phyloP scores from a whole-genome alignment of 1,284 basidiomycete genomes.

The Cystobasidiaceae sp. region DNA sequence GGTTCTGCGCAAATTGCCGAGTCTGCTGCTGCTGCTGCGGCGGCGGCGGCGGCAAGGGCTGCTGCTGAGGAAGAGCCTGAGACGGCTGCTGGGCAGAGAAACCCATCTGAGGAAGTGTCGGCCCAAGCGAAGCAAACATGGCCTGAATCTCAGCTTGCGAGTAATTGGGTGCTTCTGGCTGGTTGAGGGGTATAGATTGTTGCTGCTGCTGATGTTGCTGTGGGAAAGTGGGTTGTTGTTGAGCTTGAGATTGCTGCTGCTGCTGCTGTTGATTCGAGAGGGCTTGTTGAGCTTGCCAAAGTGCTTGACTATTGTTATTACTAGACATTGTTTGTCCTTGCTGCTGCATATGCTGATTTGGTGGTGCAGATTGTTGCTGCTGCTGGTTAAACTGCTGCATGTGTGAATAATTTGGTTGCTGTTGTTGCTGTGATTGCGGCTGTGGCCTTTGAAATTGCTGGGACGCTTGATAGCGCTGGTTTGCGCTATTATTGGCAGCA shows the following conservation, averaged over 20 bases:
- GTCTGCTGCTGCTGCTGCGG: conserved; percentile 2
- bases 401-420: not conserved
- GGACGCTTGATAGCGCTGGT: not conserved
- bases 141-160: conserved; percentile 27
- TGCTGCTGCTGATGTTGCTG: conserved; percentile 8
- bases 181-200: not conserved
- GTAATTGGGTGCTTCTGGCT: not conserved
- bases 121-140: conserved; percentile 24
- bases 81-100: no score
- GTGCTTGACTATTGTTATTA: no score
- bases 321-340: no score
- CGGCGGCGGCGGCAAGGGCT: no score
- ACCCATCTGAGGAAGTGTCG: not conserved
- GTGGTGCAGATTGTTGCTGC: not conserved
- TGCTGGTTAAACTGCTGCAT: conserved; percentile 11
- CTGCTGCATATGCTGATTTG: not conserved
- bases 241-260: not conserved
- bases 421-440: not conserved
- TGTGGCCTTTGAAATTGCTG: not conserved
- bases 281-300: not conserved
- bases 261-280: not conserved
- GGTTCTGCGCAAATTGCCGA: not conserved
- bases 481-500: not conserved
- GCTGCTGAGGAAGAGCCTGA: no score
- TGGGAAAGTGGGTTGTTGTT: not conserved